Base-by-base conservation (phyloP, 23 red algal species). In the Agarophyton chilense region DNA sequence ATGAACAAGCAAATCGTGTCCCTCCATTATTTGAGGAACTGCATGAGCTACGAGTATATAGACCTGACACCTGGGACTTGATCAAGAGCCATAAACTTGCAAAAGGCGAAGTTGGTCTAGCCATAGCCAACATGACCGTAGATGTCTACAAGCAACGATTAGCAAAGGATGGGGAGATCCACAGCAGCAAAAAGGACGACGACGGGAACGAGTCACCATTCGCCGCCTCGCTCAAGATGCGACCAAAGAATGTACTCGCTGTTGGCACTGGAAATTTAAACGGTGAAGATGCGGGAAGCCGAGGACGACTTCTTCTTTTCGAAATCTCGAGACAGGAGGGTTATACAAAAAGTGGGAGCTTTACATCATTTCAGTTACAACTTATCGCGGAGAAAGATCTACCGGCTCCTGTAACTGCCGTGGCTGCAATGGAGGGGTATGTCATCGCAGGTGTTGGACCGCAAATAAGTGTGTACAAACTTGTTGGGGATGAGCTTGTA, bases 401-500 rank as follows among this genome's bases (percentile, higher is more conserved):
- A 26, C 92, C 89, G 31, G 85, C 93, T 29, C 92, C 87, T 44
- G 96, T 98, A n/a, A 92, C 93, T n/a, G 90, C 90, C 25, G 91
- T 95, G 17, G 93, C 93, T 18, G 47, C 90, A 5, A 79, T 98
- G 76, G 83, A 98, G 71, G 96, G 93, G 33, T 95, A 95, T 71
- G 89, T 98, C 8, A 78, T 94, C 34, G 93, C 85, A 14, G 82
- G 71, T 4, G 93, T 95, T 0, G 96, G 96, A 8, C 87, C 96
- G 29, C 88, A 82, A 33, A 78, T 98, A 40, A 94, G 94, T 80
- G 93, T 98, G 31, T 98, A 98, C 90, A 98, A 98, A 68, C 84
- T 98, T 16, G 93, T 98, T 18, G 96, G 92, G 42, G 94, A 95
- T 51, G 96, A 98, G 64, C 92, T 98, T 77, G 86, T 95, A 17